These are phyloP conservation scores for Botrytis byssoidea DNA, from an alignment of 2,329 filamentous ascomycete species.

Conservation along the genomic window DNA sequence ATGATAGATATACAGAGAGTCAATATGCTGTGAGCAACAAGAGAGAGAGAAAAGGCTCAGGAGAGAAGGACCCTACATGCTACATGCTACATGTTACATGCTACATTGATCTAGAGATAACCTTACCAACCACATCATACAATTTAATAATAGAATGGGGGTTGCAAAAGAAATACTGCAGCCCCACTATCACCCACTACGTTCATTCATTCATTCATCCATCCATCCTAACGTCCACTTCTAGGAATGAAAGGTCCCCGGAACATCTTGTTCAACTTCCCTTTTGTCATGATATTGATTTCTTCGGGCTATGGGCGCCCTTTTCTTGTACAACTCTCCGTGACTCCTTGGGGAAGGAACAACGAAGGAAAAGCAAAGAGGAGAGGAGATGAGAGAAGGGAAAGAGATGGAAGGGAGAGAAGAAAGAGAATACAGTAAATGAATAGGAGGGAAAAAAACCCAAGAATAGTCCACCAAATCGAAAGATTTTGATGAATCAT, in stretches of 20 bases:
- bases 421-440: not conserved
- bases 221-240: not conserved
- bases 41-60: not conserved
- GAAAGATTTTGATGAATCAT: not conserved
- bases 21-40: not conserved
- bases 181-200: not conserved
- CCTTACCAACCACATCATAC: not conserved
- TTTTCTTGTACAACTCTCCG: not conserved
- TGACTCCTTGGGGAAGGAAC: not conserved
- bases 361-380: not conserved
- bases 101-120: not conserved
- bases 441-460: not conserved
- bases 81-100: not conserved
- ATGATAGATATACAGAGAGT: not conserved
- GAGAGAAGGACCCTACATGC: not conserved
- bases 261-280: conserved; percentile 4
- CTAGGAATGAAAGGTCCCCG: not conserved
- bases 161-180: not conserved
- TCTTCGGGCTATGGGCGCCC: not conserved
- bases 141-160: not conserved
- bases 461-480: not conserved
- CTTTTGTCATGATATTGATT: not conserved
- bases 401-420: not conserved
- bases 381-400: not conserved
- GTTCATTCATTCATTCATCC: not conserved